Percentiles rank a stretch among this genome's conserved stretches.
Evolutionary conservation across 768 basidiomycete species (phyloP).

Genomic region (Boletellus ananiceps): DNA sequence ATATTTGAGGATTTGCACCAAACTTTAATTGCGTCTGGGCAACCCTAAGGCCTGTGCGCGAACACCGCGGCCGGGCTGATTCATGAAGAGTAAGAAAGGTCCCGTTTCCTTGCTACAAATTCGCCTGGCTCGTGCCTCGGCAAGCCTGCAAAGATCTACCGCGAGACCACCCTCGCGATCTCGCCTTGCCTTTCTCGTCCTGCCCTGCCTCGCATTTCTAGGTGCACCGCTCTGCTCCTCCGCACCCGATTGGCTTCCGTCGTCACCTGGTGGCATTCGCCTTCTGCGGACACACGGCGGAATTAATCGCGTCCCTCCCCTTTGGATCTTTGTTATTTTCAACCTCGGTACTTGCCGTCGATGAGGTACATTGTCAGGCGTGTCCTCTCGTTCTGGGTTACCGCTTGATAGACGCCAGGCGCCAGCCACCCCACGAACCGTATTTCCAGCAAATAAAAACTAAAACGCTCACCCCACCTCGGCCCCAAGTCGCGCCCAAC

Average conservation of each 20-base stretch:
- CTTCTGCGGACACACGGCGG: conserved; percentile 29
- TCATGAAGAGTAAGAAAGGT: conserved; percentile 26
- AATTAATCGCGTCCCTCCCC: conserved; percentile 35
- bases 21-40: conserved; percentile 29
- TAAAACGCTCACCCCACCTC: not conserved
- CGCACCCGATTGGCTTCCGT: conserved; percentile 45
- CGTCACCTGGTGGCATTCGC: conserved; percentile 38
- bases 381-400: conserved; percentile 18
- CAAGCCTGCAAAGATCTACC: conserved; percentile 23
- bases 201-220: conserved; percentile 33
- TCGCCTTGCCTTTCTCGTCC: conserved; percentile 30
- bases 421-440: not conserved
- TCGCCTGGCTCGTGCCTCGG: conserved; percentile 25
- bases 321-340: conserved; percentile 39
- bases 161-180: conserved; percentile 15
- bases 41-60: conserved; percentile 17
- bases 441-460: conserved; percentile 6
- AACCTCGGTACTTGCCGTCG: conserved; percentile 28
- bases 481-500: not conserved
- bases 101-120: conserved; percentile 28
- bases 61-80: conserved; percentile 30
- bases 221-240: conserved; percentile 44
- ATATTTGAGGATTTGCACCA: conserved; percentile 25
- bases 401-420: conserved; percentile 12
- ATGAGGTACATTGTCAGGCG: conserved; percentile 30